A percentile compares a stretch with the other conserved stretches of the same genome.
These are phyloP conservation scores for Massariosphaeria phaeospora DNA, from an alignment of 495 filamentous ascomycete genomes.

Conservation along the genomic window DNA sequence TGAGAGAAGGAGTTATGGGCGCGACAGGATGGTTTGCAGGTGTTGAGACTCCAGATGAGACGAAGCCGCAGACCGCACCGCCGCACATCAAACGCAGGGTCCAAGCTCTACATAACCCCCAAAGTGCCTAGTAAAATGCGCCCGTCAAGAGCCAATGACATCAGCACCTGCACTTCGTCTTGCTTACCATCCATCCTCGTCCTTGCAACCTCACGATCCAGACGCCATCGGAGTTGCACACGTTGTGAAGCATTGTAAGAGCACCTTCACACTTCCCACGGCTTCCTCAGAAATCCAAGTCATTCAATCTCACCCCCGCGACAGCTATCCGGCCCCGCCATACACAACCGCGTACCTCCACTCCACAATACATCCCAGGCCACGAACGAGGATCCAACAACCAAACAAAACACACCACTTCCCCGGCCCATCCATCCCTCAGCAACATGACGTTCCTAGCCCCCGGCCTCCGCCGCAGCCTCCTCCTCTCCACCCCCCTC, in stretches of 20 bases:
- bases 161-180: constrained; percentile 3
- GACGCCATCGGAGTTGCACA: too few species aligned
- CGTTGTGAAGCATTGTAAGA: too few species aligned
- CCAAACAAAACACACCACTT: too few species aligned
- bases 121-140: constrained; percentile 3
- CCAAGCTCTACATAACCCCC: constrained; percentile 12
- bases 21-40: not conserved
- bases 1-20: not conserved
- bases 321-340: not conserved
- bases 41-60: too few species aligned
- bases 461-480: constrained; percentile 14
- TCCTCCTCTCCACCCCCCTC: constrained; percentile 19
- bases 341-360: not conserved
- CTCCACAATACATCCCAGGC: too few species aligned
- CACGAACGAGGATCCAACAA: too few species aligned
- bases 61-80: too few species aligned
- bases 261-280: too few species aligned
- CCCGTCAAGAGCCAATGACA: constrained; percentile 21
- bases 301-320: not conserved
- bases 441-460: constrained; percentile 16
- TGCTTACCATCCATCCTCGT: not conserved
- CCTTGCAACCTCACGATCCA: not conserved
- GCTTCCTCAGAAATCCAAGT: too few species aligned
- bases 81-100: constrained; percentile 16
- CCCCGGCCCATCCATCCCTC: not conserved